A percentile compares a stretch with the other conserved stretches of the same genome.
phyloP scores from a whole-genome alignment of 495 filamentous ascomycete species.

The Hyaloscypha hepaticicola region DNA sequence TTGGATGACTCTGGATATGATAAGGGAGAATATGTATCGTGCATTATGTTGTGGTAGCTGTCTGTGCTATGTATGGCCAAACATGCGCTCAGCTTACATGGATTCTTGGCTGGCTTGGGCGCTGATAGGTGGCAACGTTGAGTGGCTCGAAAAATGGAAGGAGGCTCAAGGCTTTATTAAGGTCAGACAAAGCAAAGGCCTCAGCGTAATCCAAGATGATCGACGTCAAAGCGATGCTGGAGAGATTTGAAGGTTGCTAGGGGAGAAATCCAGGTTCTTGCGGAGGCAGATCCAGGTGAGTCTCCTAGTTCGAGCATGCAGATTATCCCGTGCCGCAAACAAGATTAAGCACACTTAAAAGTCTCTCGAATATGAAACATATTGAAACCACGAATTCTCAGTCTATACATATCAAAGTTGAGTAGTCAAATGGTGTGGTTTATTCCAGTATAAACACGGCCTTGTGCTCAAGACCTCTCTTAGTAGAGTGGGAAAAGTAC shows the following conservation, averaged over 20 bases:
- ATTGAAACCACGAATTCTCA: too few species aligned
- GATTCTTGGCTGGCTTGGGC: constrained; percentile 4
- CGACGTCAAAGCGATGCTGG: neutral
- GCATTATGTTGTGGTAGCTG: neutral
- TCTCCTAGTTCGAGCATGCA: neutral
- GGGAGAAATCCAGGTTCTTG: neutral
- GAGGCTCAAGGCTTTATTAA: neutral
- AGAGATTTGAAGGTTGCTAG: neutral
- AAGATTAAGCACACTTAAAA: too few species aligned
- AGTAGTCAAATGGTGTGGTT: neutral
- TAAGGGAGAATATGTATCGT: neutral
- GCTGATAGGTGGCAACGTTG: neutral
- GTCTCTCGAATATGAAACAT: too few species aligned
- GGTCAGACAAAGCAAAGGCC: neutral
- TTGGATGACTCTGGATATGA: neutral
- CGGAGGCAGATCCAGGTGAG: neutral
- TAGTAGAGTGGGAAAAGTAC: constrained; percentile 16
- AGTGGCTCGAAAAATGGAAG: neutral
- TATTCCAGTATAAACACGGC: constrained; percentile 27
- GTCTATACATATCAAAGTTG: too few species aligned
- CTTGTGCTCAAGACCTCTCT: neutral
- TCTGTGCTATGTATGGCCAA: neutral
- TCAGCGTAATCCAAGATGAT: neutral
- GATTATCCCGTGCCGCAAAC: neutral
- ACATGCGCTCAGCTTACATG: constrained; percentile 7